A percentile compares a stretch with the other conserved stretches of the same genome.
These are phyloP conservation scores for Galerina marginata DNA, from an alignment of 768 basidiomycete species.

Conservation along the genomic window DNA sequence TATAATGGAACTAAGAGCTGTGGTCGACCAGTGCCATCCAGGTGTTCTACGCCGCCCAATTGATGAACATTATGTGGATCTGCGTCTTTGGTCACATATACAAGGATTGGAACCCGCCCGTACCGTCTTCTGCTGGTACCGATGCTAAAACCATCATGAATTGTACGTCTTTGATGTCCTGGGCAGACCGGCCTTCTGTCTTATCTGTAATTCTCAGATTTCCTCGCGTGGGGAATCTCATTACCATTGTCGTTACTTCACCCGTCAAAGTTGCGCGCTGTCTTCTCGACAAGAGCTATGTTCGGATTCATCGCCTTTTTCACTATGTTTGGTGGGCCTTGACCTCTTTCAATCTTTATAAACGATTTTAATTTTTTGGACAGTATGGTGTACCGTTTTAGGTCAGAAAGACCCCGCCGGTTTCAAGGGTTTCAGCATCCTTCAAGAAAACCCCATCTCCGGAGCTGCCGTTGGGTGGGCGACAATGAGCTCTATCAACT, in stretches of 20 bases:
- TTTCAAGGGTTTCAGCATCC: conserved; percentile 17
- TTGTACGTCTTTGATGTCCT: conserved; percentile 4
- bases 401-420: conserved; percentile 19
- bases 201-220: conserved; percentile 2
- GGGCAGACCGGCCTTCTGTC: too few species aligned
- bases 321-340: conserved; percentile 15
- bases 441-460: conserved; percentile 14
- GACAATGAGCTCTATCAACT: conserved; percentile 19
- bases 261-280: conserved; percentile 16
- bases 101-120: conserved; percentile 11
- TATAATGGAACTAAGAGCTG: too few species aligned
- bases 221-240: conserved; percentile 18
- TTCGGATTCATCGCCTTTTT: conserved; percentile 15
- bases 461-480: conserved; percentile 18
- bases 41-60: conserved; percentile 16
- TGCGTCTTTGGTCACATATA: conserved; percentile 15
- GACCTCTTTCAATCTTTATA: not conserved
- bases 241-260: conserved; percentile 14
- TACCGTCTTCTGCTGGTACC: conserved; percentile 19
- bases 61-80: conserved; percentile 18
- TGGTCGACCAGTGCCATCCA: conserved; percentile 13
- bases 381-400: conserved; percentile 21
- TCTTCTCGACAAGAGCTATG: conserved; percentile 14
- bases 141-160: conserved; percentile 21
- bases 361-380: not conserved